phyloP scores from a whole-genome alignment of 2,329 filamentous ascomycete species.

The Lomentospora prolificans region DNA sequence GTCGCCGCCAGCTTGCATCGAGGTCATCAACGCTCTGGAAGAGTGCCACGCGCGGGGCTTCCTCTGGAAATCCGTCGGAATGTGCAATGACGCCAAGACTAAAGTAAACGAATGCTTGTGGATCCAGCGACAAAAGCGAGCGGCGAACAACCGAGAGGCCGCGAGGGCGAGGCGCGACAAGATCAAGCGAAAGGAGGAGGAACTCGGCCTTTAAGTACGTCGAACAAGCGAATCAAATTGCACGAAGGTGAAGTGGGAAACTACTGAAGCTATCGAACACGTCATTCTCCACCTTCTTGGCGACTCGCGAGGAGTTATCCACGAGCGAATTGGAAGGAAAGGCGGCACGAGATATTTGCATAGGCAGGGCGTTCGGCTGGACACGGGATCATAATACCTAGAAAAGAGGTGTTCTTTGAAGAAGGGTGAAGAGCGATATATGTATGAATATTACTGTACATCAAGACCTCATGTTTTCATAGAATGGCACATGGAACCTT shows the following conservation, averaged over 20 bases:
- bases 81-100: constrained; percentile 80
- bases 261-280: too few species aligned
- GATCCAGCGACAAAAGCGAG: constrained; percentile 68
- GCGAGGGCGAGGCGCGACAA: constrained; percentile 59
- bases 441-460: constrained; percentile 10
- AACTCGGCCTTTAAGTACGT: constrained; percentile 25
- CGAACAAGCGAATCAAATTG: background rate
- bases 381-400: constrained; percentile 6
- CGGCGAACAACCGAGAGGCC: constrained; percentile 61
- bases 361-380: background rate
- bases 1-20: constrained; percentile 70
- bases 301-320: background rate
- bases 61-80: constrained; percentile 80
- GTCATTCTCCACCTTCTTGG: background rate
- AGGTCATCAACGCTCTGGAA: constrained; percentile 86
- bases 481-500: constrained; percentile 4
- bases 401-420: constrained; percentile 9
- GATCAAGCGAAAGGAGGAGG: constrained; percentile 63
- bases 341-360: background rate
- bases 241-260: background rate
- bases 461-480: background rate
- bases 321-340: background rate
- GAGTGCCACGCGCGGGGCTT: constrained; percentile 93
- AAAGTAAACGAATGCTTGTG: constrained; percentile 79
- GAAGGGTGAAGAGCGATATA: background rate